These are phyloP conservation scores for Suillus placidus DNA, from an alignment of 768 basidiomycete genomes.

Conservation along the genomic window DNA sequence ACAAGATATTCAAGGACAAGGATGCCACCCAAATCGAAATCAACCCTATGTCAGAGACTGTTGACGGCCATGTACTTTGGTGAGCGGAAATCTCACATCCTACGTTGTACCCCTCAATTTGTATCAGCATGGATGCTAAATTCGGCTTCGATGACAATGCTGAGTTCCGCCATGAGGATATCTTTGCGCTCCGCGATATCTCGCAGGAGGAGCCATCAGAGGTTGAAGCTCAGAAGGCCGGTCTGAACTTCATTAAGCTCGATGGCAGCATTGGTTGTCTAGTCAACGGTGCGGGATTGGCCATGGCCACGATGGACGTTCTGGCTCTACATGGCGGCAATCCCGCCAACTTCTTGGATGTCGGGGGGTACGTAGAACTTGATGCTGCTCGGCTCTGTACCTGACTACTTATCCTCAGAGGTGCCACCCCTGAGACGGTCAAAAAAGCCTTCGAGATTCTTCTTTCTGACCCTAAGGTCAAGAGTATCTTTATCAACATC, in stretches of 20 bases:
- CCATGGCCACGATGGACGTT: slow-evolving; percentile 99
- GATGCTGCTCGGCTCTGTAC: background rate
- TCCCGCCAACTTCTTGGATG: slow-evolving; percentile 98
- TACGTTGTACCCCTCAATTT: slow-evolving; percentile 1
- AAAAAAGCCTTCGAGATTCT: slow-evolving; percentile 99
- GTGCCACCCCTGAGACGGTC: slow-evolving; percentile 98
- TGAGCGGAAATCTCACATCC: slow-evolving; percentile 37
- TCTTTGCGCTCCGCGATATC: slow-evolving; percentile 87
- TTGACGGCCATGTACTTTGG: slow-evolving; percentile 93
- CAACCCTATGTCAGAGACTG: slow-evolving; percentile 94
- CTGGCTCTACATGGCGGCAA: slow-evolving; percentile 93
- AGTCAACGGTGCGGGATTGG: slow-evolving; percentile 97
- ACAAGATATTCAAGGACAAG: slow-evolving; percentile 97
- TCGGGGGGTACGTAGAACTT: slow-evolving; percentile 72
- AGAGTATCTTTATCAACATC: slow-evolving; percentile 99
- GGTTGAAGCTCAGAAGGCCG: slow-evolving; percentile 95
- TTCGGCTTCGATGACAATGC: slow-evolving; percentile 99
- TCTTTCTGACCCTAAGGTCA: slow-evolving; percentile 86
- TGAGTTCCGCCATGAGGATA: slow-evolving; percentile 92
- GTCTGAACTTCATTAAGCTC: slow-evolving; percentile 98
- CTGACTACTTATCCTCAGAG: slow-evolving; percentile 48
- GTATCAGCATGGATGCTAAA: slow-evolving; percentile 95
- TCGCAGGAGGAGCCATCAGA: slow-evolving; percentile 97
- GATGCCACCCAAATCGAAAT: slow-evolving; percentile 99
- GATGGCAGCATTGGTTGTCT: slow-evolving; percentile 97